phyloP scores from a whole-genome alignment of 768 basidiomycete species.

The Termitomyces heimii region DNA sequence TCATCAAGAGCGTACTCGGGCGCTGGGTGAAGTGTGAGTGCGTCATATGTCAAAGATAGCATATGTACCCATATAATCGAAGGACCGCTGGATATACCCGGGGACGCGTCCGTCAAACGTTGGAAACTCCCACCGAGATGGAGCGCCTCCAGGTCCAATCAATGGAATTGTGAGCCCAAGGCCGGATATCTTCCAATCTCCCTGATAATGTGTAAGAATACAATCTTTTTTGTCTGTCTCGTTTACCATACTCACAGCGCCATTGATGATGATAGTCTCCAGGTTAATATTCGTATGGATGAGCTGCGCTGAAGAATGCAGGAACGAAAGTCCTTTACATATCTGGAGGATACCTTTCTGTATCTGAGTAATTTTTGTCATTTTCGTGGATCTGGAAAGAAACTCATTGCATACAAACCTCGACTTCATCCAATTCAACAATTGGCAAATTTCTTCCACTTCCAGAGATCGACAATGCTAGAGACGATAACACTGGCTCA shows the following conservation, averaged over 20 bases:
- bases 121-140: slow-evolving; percentile 87
- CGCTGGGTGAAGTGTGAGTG: slow-evolving; percentile 36
- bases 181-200: slow-evolving; percentile 97
- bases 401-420: slow-evolving; percentile 45
- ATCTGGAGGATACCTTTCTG: slow-evolving; percentile 96
- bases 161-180: slow-evolving; percentile 84
- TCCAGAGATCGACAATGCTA: slow-evolving; percentile 71
- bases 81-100: slow-evolving; percentile 80
- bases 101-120: slow-evolving; percentile 80
- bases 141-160: slow-evolving; percentile 56
- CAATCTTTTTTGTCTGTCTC: not conserved
- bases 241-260: slow-evolving; percentile 49
- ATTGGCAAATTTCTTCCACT: slow-evolving; percentile 47
- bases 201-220: slow-evolving; percentile 38
- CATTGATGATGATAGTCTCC: slow-evolving; percentile 86
- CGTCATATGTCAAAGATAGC: not conserved
- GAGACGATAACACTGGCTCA: slow-evolving; percentile 79
- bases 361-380: slow-evolving; percentile 29
- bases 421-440: slow-evolving; percentile 93
- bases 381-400: slow-evolving; percentile 27
- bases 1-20: slow-evolving; percentile 96
- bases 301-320: slow-evolving; percentile 87
- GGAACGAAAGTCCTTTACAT: slow-evolving; percentile 83
- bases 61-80: slow-evolving; percentile 85
- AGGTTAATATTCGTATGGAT: slow-evolving; percentile 90